Evolutionary conservation across 164 flowering plant species (phyloP), one percentile per base, ranked within the genome.

Genomic region (Magnolia officinalis): DNA sequence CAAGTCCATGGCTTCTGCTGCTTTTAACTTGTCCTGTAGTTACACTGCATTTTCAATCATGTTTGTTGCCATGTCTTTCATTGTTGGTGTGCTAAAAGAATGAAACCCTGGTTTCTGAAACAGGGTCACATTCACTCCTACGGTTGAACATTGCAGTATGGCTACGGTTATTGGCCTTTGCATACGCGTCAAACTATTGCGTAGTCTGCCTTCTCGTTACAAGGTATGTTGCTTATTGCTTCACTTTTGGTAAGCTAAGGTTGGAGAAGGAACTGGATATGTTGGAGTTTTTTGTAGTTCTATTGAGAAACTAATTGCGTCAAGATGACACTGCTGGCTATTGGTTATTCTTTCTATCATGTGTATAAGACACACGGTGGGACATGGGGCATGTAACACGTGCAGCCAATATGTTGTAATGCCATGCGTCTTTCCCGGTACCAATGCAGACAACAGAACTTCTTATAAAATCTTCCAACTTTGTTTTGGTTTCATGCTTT

Each of bases 111-210:
- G 51, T 23, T 52, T 76, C 61, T 78, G 64, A 5, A 85, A 71
- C 81, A 93, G 98, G 87, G 89, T 93, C 26, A 89, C 94, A 18
- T 95, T 95, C 79, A 95, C 98, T 61, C 98, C 98, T 11, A 93
- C 98, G 2, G 92, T 95, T 66, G 89, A 86, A 71, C 94, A 92
- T 83, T 93, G 98, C 81, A 89, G 88, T 81, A 91, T 92, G 96
- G 97, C 96, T 29, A 87, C 91, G 5, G 82, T 89, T 31, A 93
- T 95, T 83, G 98, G 98, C 66, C 89, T 95, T 74, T 93, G 95
- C 82, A 67, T 95, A 61, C 84, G 92, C 14, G 91, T 89, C 73
- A 95, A 93, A 77, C 90, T 95, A 67, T 79, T 90, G 90, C 87
- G 90, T 64, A 88, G 91, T 81, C 79, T 95, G 72, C 97, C 97